phyloP scores from a whole-genome alignment of 495 filamentous ascomycete species.

The Filosporella fistucella region DNA sequence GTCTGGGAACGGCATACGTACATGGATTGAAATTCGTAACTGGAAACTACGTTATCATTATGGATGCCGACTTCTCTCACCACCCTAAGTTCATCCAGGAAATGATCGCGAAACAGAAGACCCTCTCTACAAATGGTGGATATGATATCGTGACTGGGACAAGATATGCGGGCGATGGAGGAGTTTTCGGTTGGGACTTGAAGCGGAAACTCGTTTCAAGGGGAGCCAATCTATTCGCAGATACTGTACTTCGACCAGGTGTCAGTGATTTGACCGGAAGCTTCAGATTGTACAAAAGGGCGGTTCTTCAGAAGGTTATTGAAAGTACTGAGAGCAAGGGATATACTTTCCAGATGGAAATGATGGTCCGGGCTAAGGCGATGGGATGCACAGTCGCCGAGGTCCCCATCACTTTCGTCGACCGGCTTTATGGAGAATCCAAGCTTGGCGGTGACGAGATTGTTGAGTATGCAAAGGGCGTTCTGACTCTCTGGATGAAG shows the following conservation, averaged over 20 bases:
- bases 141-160: slow-evolving; percentile 98
- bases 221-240: slow-evolving; percentile 91
- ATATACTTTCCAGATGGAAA: slow-evolving; percentile 98
- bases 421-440: slow-evolving; percentile 90
- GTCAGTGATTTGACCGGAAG: slow-evolving; percentile 96
- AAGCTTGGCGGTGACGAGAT: slow-evolving; percentile 95
- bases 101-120: slow-evolving; percentile 74
- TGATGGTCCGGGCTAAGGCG: slow-evolving; percentile 79
- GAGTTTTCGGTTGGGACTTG: slow-evolving; percentile 95
- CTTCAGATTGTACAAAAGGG: slow-evolving; percentile 90
- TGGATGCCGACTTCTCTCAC: slow-evolving; percentile 99
- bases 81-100: slow-evolving; percentile 93
- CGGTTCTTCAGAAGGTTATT: slow-evolving; percentile 86
- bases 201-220: slow-evolving; percentile 90
- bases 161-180: slow-evolving; percentile 83
- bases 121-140: slow-evolving; percentile 40
- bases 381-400: slow-evolving; percentile 88
- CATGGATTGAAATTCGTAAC: slow-evolving; percentile 82
- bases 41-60: slow-evolving; percentile 96
- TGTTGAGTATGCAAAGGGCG: slow-evolving; percentile 94
- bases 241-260: slow-evolving; percentile 86
- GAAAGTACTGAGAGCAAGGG: slow-evolving; percentile 85
- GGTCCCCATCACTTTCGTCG: slow-evolving; percentile 94
- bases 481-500: slow-evolving; percentile 68
- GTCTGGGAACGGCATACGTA: slow-evolving; percentile 93